phyloP scores from a whole-genome alignment of 179 eudicot species.

The Drosera spatulata region DNA sequence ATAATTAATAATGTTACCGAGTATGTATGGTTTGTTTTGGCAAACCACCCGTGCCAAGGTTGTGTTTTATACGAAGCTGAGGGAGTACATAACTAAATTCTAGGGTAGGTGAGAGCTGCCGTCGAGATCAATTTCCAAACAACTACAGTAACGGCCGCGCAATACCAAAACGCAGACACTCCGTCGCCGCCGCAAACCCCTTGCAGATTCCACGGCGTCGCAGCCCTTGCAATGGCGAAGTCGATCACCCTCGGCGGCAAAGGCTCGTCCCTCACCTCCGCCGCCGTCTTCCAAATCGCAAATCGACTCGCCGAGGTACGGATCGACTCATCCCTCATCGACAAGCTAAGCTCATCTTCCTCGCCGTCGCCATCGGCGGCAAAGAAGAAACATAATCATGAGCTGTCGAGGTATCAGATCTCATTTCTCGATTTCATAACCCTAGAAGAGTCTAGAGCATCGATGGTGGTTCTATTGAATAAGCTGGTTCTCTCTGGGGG shows the following conservation, averaged over 20 bases:
- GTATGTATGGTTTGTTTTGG: too few relatives aligned
- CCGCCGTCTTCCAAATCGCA: conserved; percentile 47
- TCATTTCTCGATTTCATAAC: conserved; percentile 31
- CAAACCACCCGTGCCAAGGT: too few relatives aligned
- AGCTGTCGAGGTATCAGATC: conserved; percentile 21
- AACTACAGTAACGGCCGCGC: too few relatives aligned
- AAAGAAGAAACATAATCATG: conserved; percentile 2
- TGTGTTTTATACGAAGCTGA: too few relatives aligned
- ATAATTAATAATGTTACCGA: too few relatives aligned
- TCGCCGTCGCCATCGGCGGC: conserved; percentile 5
- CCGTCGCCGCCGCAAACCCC: too few relatives aligned
- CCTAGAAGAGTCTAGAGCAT: conserved; percentile 50
- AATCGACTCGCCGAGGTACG: conserved; percentile 28
- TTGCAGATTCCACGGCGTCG: too few relatives aligned
- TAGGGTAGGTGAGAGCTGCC: too few relatives aligned
- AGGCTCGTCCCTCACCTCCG: conserved; percentile 53
- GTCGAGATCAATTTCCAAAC: too few relatives aligned
- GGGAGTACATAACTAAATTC: too few relatives aligned
- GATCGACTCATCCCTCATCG: conserved; percentile 45
- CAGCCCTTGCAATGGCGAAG: neutral
- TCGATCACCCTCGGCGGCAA: conserved; percentile 60
- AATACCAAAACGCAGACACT: too few relatives aligned
- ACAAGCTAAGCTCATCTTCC: conserved; percentile 11
- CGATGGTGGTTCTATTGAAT: conserved; percentile 31
- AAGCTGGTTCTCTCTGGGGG: conserved; percentile 38